Percentiles rank a stretch among this genome's conserved stretches.
Evolutionary conservation across 805 yeast species (phyloP).

Genomic region (Ogataea pini): DNA sequence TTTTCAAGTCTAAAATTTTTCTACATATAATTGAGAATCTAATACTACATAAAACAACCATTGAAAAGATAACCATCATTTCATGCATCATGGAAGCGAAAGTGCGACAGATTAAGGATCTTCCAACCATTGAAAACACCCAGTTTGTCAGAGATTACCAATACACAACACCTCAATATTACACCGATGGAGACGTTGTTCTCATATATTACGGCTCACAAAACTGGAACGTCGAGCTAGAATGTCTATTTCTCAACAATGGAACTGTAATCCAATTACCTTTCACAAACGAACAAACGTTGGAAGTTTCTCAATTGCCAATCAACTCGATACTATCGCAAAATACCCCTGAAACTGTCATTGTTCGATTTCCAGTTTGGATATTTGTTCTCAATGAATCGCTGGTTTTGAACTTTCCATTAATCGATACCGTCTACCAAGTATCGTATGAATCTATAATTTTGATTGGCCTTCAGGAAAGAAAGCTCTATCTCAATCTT

Average conservation of each 20-base stretch:
- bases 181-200: slow-evolving; percentile 17
- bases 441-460: slow-evolving; percentile 27
- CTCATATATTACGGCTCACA: slow-evolving; percentile 23
- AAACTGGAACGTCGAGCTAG: slow-evolving; percentile 17
- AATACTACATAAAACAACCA: no score
- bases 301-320: not conserved
- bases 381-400: slow-evolving; percentile 28
- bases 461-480: slow-evolving; percentile 21
- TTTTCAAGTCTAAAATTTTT: no score
- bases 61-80: no score
- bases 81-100: not conserved
- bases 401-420: slow-evolving; percentile 22
- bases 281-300: slow-evolving; percentile 5
- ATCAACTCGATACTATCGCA: not conserved
- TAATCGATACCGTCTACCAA: slow-evolving; percentile 12
- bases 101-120: slow-evolving; percentile 20
- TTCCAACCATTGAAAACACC: slow-evolving; percentile 35
- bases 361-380: slow-evolving; percentile 20
- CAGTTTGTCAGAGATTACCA: slow-evolving; percentile 26
- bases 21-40: no score
- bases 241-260: slow-evolving; percentile 6
- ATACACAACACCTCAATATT: slow-evolving; percentile 29
- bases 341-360: not conserved
- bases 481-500: slow-evolving; percentile 14
- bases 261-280: slow-evolving; percentile 15